Conservation (phyloP, 345 rosid genomes). For the Melaleuca alternifolia region DNA sequence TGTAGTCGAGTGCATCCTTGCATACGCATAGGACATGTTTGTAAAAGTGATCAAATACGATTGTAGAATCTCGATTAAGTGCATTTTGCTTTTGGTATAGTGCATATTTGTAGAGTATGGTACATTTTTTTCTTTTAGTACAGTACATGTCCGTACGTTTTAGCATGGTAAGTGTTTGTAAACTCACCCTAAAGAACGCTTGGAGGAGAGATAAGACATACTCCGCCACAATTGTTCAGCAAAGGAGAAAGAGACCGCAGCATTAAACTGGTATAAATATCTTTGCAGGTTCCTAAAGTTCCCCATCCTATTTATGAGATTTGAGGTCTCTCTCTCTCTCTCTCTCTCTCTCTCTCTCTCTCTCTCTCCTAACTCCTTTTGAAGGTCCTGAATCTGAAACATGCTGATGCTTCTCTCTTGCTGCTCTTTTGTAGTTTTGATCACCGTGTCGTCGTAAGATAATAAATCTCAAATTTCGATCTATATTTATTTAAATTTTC, state of each 20-base stretch:
- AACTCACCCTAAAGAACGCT: background rate
- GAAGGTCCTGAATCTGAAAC: background rate
- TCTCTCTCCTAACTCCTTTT: too few species aligned
- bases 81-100: slow-evolving; percentile 45
- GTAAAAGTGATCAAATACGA: background rate
- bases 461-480: background rate
- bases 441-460: background rate
- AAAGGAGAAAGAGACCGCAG: background rate
- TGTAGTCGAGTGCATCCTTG: background rate
- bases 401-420: background rate
- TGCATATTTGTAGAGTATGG: too few species aligned
- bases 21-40: background rate
- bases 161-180: background rate
- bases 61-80: slow-evolving; percentile 24
- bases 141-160: background rate
- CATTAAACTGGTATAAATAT: background rate
- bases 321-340: background rate
- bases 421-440: background rate
- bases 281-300: background rate
- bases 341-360: too few species aligned
- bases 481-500: too few species aligned
- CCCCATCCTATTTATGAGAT: background rate
- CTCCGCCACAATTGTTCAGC: background rate
- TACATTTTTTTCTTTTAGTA: too few species aligned
- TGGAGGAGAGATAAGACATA: too few species aligned